phyloP scores from a whole-genome alignment of 148 eudicot genomes.

The Rhododendron henanense region DNA sequence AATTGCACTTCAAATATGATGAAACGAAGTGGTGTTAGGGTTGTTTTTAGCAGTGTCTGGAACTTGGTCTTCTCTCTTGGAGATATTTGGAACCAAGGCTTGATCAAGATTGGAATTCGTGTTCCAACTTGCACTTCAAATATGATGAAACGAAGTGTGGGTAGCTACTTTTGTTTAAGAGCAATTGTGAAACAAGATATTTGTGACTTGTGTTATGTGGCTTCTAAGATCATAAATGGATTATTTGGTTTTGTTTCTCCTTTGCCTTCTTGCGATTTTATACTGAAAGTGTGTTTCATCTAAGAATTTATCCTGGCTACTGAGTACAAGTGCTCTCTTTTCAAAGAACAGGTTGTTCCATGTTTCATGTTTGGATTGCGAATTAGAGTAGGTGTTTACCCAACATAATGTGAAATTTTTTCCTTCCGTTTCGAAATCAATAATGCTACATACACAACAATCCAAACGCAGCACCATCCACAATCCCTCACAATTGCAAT shows the following conservation, averaged over 20 bases:
- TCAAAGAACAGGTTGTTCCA: not conserved
- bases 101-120: not conserved
- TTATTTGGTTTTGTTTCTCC: not conserved
- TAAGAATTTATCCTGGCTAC: not conserved
- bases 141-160: not conserved
- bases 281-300: not conserved
- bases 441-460: too few species aligned
- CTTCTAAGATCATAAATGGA: not conserved
- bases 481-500: too few species aligned
- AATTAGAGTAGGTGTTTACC: too few species aligned
- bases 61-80: conserved; percentile 49
- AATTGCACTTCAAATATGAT: not conserved
- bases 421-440: too few species aligned
- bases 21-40: conserved; percentile 22
- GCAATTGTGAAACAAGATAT: not conserved
- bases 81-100: conserved; percentile 38
- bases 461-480: too few species aligned
- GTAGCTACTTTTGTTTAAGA: not conserved
- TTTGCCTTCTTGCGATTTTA: not conserved
- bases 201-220: not conserved
- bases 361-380: not conserved
- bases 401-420: too few species aligned
- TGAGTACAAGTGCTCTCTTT: not conserved
- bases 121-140: not conserved
- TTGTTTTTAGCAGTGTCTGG: conserved; percentile 50